phyloP scores from a whole-genome alignment of 768 basidiomycete species.

The Lepiota venenata region DNA sequence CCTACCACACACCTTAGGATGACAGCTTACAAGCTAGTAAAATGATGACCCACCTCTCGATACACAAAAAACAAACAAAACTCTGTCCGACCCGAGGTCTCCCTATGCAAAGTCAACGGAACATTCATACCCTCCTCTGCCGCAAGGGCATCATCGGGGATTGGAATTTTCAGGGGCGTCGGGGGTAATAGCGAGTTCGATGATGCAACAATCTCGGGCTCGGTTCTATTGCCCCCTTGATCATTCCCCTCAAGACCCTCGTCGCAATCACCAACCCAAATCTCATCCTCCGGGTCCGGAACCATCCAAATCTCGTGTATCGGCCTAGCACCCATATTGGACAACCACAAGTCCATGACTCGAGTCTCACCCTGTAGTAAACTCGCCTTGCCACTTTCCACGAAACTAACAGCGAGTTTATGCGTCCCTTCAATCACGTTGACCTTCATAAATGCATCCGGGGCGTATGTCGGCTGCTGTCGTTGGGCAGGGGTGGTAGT shows the following conservation, averaged over 20 bases:
- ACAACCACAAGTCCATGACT: slow-evolving; percentile 51
- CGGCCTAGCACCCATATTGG: slow-evolving; percentile 58
- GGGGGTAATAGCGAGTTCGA: slow-evolving; percentile 11
- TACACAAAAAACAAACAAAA: slow-evolving; percentile 32
- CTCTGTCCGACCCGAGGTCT: slow-evolving; percentile 9
- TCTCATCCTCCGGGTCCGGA: slow-evolving; percentile 52
- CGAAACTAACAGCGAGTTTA: slow-evolving; percentile 55
- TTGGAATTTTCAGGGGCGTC: slow-evolving; percentile 11
- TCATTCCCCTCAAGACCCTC: slow-evolving; percentile 57
- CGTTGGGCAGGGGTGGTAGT: slow-evolving; percentile 72
- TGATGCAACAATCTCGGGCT: slow-evolving; percentile 14
- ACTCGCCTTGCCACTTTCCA: slow-evolving; percentile 46
- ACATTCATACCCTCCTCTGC: slow-evolving; percentile 10
- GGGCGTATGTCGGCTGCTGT: slow-evolving; percentile 65
- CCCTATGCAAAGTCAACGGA: slow-evolving; percentile 10
- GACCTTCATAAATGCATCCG: slow-evolving; percentile 58
- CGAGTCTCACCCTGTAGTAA: slow-evolving; percentile 71
- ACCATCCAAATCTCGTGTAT: slow-evolving; percentile 76
- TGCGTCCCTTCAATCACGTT: slow-evolving; percentile 65
- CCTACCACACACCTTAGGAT: slow-evolving; percentile 37
- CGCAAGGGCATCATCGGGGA: slow-evolving; percentile 1
- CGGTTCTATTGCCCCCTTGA: slow-evolving; percentile 57
- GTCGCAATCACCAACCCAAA: slow-evolving; percentile 60
- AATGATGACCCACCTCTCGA: slow-evolving; percentile 44
- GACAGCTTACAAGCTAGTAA: neutral